Base-by-base conservation (phyloP, 2,329 filamentous ascomycete genomes). In the Apiospora sp. region DNA sequence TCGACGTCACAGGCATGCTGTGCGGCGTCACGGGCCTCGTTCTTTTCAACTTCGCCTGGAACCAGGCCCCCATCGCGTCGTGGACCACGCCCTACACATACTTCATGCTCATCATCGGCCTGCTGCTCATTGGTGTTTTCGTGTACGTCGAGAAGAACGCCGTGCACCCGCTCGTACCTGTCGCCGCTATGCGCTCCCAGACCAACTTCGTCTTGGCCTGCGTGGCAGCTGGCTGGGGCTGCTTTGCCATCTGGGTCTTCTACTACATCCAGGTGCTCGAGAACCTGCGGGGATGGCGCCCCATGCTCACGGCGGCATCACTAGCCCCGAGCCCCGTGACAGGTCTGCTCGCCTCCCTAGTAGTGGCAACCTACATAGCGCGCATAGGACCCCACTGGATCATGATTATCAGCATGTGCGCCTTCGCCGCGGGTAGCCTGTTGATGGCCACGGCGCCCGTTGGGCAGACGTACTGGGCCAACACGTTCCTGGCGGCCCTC, bases 11-110 rank as follows among this genome's bases (percentile, higher is more conserved):
- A 24, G 80, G 80, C 69, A 78, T 80, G 30, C 68, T 80, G 27
- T 77, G 80, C 3, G 89, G 89, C 3, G 84, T 91, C 46, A 81
- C 83, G 0, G 88, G 85, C 2, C 82, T 91, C 70, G 81, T 89
- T 0, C 79, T 91, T 10, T 82, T 91, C 78, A 91, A 90, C 76
- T 86, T 91, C 71, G 87, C 88, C 2, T 88, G 87, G 85, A 91
- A 91, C 75, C 89, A 91, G 77, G 88, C 86, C 3, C 85, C 87
- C 0, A 80, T 87, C 1, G 85, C 86, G 16, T 86, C 87, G 1
- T 91, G 89, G 89, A 73, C 78, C 16, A 80, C 82, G n/a, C 81
- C 86, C 0, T 90, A 90, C 75, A 83, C 89, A 46, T 86, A 86
- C 72, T 79, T 84, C 8, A 77, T 87, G 5, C 81, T 92, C 4